These are phyloP conservation scores for Termitomyces sp. DNA, from an alignment of 768 basidiomycete species.

Conservation along the genomic window DNA sequence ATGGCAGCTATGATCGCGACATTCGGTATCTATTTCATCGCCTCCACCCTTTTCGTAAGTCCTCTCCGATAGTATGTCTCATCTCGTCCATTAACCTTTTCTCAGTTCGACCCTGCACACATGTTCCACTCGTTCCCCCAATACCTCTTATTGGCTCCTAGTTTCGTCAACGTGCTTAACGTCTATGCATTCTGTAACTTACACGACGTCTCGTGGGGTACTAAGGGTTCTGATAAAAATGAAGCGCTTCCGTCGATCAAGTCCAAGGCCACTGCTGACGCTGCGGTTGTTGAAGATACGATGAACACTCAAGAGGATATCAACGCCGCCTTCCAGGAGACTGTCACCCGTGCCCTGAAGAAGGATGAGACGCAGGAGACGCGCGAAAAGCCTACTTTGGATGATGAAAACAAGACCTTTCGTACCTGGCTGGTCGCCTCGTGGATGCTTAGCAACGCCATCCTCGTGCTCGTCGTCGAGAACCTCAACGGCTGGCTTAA, in stretches of 20 bases:
- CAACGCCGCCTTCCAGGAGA: constrained; percentile 79
- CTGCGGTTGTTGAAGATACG: constrained; percentile 72
- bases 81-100: not conserved
- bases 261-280: constrained; percentile 51
- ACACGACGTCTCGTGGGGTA: constrained; percentile 94
- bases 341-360: constrained; percentile 72
- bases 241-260: constrained; percentile 75
- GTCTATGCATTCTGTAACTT: constrained; percentile 98
- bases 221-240: constrained; percentile 85
- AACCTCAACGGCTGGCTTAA: constrained; percentile 47
- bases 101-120: constrained; percentile 92
- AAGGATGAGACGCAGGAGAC: constrained; percentile 47
- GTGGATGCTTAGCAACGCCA: constrained; percentile 69
- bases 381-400: constrained; percentile 66
- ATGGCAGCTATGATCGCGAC: constrained; percentile 88
- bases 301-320: constrained; percentile 74
- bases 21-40: constrained; percentile 81
- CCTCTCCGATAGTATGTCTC: not conserved
- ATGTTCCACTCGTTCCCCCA: constrained; percentile 94
- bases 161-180: constrained; percentile 92
- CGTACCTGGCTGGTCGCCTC: constrained; percentile 72
- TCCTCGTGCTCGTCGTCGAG: constrained; percentile 55
- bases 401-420: constrained; percentile 83
- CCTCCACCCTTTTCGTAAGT: constrained; percentile 83
- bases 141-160: constrained; percentile 84